phyloP scores from a whole-genome alignment of 176 grass and related monocot species.

The Bromus sterilis region DNA sequence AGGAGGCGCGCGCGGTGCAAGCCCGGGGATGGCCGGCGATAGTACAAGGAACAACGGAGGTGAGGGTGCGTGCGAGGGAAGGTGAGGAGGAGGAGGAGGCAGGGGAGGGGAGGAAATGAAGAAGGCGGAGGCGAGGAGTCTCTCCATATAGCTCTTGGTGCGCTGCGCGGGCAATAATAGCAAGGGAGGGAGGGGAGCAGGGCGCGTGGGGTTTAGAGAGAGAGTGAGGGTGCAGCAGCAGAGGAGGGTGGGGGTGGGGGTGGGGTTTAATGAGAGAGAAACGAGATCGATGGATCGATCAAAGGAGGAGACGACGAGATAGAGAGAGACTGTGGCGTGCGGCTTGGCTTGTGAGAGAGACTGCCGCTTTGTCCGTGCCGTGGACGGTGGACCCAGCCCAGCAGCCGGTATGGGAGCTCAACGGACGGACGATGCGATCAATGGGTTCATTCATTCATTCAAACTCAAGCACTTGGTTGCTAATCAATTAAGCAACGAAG shows the following conservation, averaged over 20 bases:
- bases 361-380: neutral
- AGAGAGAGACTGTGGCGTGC: neutral
- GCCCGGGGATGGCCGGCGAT: neutral
- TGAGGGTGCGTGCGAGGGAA: conserved; percentile 2
- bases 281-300: too few relatives aligned
- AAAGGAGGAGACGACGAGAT: too few relatives aligned
- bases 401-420: neutral
- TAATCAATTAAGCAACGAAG: too few relatives aligned
- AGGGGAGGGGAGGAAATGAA: neutral
- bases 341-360: neutral
- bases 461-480: too few relatives aligned
- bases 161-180: conserved; percentile 53
- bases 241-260: too few relatives aligned
- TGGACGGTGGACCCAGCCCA: neutral
- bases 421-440: too few relatives aligned
- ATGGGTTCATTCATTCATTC: too few relatives aligned
- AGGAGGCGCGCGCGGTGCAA: neutral
- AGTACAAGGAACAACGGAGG: neutral
- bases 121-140: conserved; percentile 8
- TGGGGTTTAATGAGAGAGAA: conserved; percentile 29
- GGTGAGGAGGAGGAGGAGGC: neutral
- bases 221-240: neutral
- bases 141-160: conserved; percentile 38
- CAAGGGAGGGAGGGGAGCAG: neutral
- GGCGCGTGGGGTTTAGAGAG: conserved; percentile 13